Base-by-base conservation (phyloP, 768 basidiomycete genomes). In the Chalciporus piperatus region DNA sequence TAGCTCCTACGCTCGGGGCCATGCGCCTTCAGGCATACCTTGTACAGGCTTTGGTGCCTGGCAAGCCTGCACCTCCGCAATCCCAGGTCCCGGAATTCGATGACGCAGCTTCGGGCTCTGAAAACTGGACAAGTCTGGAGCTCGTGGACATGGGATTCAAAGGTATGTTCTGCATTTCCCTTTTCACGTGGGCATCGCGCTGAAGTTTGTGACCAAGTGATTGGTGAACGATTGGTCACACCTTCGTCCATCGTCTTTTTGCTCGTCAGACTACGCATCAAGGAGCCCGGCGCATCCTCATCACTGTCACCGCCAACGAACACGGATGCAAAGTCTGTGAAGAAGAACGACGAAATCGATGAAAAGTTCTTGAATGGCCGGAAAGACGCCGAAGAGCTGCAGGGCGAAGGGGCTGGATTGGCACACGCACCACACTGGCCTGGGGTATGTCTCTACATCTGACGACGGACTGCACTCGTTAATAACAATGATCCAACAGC, bases 351-450 rank as follows among this genome's bases (percentile, higher is more conserved):
- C 28, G 80, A 82, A 54, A 80, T 79, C 51, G 87, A 92, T 45
- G 78, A 85, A 42, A 77, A 82, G 54, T 91, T 94, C 70, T 74
- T 95, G 41, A 72, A 69, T 17, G 77, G 79, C 28, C 75, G 82
- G 19, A 76, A 76, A 28, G 85, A 87, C 4, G 74, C 78, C 0
- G 90, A 91, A 58, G 83, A 85, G 45, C 56, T 83, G 0, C 68
- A 74, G n/a, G 72, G 72, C 23, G 63, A 62, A n/a, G 58, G 71
- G 10, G 72, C 72, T 46, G 82, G 78, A 23, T 83, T 73, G 52
- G 93, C 88, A n/a, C 95, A 99, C 65, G 91, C 95, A 7, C 96
- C 96, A 5, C 79, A 81, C 62, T 98, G 93, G 93, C 93, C 96
- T 50, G 81, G 78, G 53, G 93, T 95, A 60, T 40, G 87, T 74